phyloP scores from a whole-genome alignment of 2,329 filamentous ascomycete species.

The Penicillium sp. region DNA sequence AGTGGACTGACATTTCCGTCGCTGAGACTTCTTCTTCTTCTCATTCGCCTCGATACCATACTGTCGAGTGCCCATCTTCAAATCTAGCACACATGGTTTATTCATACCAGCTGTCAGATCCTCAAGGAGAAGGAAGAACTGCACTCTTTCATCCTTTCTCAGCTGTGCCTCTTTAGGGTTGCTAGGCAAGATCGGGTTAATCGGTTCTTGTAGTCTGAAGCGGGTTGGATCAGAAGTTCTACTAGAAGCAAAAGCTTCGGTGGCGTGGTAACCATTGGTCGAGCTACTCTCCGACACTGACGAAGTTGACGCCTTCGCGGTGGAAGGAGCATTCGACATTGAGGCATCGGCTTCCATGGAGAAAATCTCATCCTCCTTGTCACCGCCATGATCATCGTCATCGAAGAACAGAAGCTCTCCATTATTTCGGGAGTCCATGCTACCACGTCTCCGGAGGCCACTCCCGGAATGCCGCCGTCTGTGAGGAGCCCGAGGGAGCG shows the following conservation, averaged over 20 bases:
- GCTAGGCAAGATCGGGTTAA: conserved; percentile 51
- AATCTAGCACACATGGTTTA: conserved; percentile 89
- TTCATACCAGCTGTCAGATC: conserved; percentile 97
- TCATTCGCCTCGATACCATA: conserved; percentile 89
- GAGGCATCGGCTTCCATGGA: conserved; percentile 61
- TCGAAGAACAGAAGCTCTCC: conserved; percentile 89
- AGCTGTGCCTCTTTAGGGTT: conserved; percentile 75
- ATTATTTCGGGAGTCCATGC: conserved; percentile 66
- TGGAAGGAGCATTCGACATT: conserved; percentile 4
- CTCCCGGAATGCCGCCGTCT: conserved; percentile 81
- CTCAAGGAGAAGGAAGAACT: conserved; percentile 90
- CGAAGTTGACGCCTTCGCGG: conserved; percentile 15
- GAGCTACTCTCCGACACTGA: conserved; percentile 11
- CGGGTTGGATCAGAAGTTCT: conserved; percentile 7
- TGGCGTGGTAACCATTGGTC: background rate
- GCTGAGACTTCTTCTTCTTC: conserved; percentile 91
- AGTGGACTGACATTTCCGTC: conserved; percentile 86
- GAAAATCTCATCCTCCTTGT: conserved; percentile 71
- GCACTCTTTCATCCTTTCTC: conserved; percentile 61
- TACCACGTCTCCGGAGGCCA: conserved; percentile 72
- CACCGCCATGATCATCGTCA: conserved; percentile 80
- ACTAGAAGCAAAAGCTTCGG: background rate
- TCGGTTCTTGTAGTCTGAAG: conserved; percentile 18
- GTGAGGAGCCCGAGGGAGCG: conserved; percentile 31
- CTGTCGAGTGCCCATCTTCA: conserved; percentile 98